Evolutionary conservation across 139 green algal genomes (phyloP), one percentile per base, ranked within the genome.

Genomic region (Eudorina sp.): DNA sequence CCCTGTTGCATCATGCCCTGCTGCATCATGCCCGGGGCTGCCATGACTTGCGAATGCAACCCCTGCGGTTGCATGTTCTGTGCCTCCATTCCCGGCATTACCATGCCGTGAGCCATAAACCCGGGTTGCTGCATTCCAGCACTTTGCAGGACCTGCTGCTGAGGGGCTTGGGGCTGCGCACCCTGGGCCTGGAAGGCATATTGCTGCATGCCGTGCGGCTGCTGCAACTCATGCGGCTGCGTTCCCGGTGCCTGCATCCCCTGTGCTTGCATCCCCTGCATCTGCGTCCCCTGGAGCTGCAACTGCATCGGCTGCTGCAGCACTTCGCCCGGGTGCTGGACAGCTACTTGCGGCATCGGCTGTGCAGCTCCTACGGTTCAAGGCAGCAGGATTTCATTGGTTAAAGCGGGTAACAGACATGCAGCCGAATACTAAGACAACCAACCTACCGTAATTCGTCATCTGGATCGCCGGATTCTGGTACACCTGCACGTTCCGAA

Each of bases 141-240:
- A 3, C 19, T 19, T 53, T 84, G 77, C 76, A 70, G 8, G 1
- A 14, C 51, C 53, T 53, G 53, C 29, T 34, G 66, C 36, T 83
- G 75, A 13, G 48, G 48, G 9, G 16, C 38, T 27, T 86, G 80
- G 41, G 34, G 58, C 18, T 86, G 80, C 40, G n/a, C n/a, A n/a
- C n/a, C 51, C 53, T 53, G 53, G 27, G 31, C 34, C 36, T 83
- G 75, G 13, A 69, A 51, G 9, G 16, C 38, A 13, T 86, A 60
- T 41, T 46, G 58, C 18, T 86, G 80, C 40, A 64, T 48, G 18
- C 38, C 75, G n/a, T 38, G 75, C n/a, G 19, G 46, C 48, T 84
- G 77, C 55, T 84, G 77, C 77, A 58, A 45, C 3, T 13, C 73
- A 27, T 81, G 73, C 9, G 21, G 68, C 68, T 76, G 68, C 68